Percentiles rank a stretch among this genome's conserved stretches.
phyloP scores from a whole-genome alignment of 177 flowering plant genomes.

The Tripterygium wilfordii region DNA sequence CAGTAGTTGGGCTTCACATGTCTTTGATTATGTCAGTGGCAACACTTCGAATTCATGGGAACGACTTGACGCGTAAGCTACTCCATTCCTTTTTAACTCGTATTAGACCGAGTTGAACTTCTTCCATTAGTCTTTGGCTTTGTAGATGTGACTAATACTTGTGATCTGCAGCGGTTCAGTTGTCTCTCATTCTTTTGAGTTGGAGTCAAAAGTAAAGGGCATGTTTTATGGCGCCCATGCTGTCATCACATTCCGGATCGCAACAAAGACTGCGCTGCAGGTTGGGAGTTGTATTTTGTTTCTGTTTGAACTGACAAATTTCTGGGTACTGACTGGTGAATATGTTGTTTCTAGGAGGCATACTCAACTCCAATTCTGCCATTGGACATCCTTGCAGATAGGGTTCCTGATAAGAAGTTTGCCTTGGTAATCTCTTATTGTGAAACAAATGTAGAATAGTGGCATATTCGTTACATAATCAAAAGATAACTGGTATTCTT shows the following conservation, averaged over 20 bases:
- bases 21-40: constrained; percentile 19
- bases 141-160: neutral
- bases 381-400: constrained; percentile 29
- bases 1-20: constrained; percentile 19
- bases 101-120: no score
- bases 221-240: constrained; percentile 25
- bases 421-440: constrained; percentile 17
- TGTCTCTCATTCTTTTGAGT: constrained; percentile 30
- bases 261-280: constrained; percentile 23
- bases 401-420: constrained; percentile 15
- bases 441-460: no score
- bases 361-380: constrained; percentile 27
- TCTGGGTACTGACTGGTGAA: neutral
- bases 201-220: constrained; percentile 26
- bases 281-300: constrained; percentile 4
- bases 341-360: constrained; percentile 19
- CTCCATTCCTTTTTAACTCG: no score
- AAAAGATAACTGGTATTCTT: no score
- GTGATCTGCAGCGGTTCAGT: constrained; percentile 15
- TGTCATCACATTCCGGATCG: constrained; percentile 24
- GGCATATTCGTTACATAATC: no score
- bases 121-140: neutral
- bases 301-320: neutral
- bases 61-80: constrained; percentile 25
- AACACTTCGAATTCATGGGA: no score